phyloP scores from a whole-genome alignment of 192 early-diverging fungal genomes.

The Backusella liffmaniae region DNA sequence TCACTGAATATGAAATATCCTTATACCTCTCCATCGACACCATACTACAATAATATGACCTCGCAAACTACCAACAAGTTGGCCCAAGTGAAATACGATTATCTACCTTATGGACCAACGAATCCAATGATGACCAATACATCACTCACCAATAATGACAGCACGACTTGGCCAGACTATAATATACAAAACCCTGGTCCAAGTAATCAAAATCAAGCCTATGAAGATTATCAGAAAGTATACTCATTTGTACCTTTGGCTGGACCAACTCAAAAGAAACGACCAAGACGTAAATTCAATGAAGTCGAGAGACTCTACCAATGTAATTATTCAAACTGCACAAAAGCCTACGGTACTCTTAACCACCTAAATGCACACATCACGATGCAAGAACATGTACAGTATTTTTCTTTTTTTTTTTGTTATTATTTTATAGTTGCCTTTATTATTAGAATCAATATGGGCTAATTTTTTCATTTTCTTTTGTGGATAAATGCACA shows the following conservation, averaged over 20 bases:
- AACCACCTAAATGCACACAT: slow-evolving; percentile 67
- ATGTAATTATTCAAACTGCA: slow-evolving; percentile 53
- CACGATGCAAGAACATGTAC: slow-evolving; percentile 61
- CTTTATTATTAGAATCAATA: background rate
- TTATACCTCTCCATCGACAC: background rate
- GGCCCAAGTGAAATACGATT: background rate
- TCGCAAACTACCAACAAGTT: background rate
- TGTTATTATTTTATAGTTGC: background rate
- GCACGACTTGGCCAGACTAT: background rate
- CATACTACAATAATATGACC: background rate
- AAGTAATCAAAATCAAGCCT: background rate
- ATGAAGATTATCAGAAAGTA: slow-evolving; percentile 24
- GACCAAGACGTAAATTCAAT: slow-evolving; percentile 56
- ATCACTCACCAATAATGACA: background rate
- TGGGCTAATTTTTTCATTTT: background rate
- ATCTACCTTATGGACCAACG: background rate
- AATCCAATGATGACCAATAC: background rate
- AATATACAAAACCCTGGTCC: background rate
- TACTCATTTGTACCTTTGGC: slow-evolving; percentile 56
- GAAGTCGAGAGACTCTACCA: slow-evolving; percentile 63
- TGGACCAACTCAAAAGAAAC: slow-evolving; percentile 50
- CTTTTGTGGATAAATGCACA: background rate
- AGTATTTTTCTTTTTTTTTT: background rate
- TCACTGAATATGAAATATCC: background rate
- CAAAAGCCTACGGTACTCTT: slow-evolving; percentile 60